Evolutionary conservation across 1,284 basidiomycete genomes (phyloP), one percentile per base, ranked within the genome.

Genomic region (Somion occarium): DNA sequence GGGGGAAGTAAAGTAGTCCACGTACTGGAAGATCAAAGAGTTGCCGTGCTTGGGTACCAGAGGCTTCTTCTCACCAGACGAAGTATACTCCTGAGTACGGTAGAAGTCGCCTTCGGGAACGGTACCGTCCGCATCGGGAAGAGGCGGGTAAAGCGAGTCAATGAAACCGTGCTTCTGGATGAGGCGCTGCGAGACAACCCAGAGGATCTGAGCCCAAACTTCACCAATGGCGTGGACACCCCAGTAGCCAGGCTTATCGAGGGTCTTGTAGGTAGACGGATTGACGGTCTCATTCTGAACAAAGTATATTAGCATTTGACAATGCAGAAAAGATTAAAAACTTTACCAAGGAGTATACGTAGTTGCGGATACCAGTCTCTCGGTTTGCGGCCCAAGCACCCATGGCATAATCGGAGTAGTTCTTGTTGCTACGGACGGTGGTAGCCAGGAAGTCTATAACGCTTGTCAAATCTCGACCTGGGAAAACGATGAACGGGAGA

Each of bases 141-240:
- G 67, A 15, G 93, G 93, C 39, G 93, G 93, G 83, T 89, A 93
- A 47, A 96, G 77, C 1, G 76, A 79, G 20, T 83, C 76, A 26
- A 80, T 77, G 78, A 83, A 95, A 1, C 91, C 92, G 66, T 95
- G 84, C 69, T 89, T 87, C 67, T 73, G 73, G 61, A 95, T 88
- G 39, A 96, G 71, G 37, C 78, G 72, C 66, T 93, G 82, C 23
- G 80, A 79, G 49, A 93, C 75, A 59, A 93, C 81, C 83, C 91
- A 97, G 53, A 98, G 85, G 53, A 97, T 86, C 73, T 97, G 79
- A 18, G 94, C 94, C 94, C 94, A 98, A 53, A 98, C 94, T 71
- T 95, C 93, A 53, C 93, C 93, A 55, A 94, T 89, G 38, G 91
- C 89, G 67, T 94, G 91, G 53, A 93, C 91, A 49, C 89, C 89